phyloP scores from a whole-genome alignment of 495 filamentous ascomycete genomes.

The Apodospora peruviana region DNA sequence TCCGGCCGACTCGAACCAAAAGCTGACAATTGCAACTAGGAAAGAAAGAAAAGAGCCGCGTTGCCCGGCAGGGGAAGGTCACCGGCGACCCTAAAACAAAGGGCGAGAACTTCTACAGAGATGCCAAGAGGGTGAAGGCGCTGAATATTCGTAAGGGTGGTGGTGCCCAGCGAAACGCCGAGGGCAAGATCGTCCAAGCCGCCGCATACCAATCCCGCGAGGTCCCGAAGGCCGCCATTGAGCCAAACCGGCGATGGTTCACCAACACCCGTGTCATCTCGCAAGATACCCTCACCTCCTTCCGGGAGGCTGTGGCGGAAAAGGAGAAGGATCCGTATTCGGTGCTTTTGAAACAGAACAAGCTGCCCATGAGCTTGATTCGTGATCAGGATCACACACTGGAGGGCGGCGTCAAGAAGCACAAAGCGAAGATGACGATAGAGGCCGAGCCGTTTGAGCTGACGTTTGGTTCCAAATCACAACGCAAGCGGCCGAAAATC shows the following conservation, averaged over 20 bases:
- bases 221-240: slow-evolving; percentile 75
- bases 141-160: slow-evolving; percentile 84
- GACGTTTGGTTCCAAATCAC: slow-evolving; percentile 88
- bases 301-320: slow-evolving; percentile 89
- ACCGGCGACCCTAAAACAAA: slow-evolving; percentile 85
- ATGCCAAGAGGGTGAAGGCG: slow-evolving; percentile 80
- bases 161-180: slow-evolving; percentile 66
- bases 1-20: background rate
- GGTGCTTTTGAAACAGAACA: slow-evolving; percentile 89
- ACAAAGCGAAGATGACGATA: slow-evolving; percentile 89
- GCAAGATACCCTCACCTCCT: slow-evolving; percentile 63
- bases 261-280: slow-evolving; percentile 55
- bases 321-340: slow-evolving; percentile 84
- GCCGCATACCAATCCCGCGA: slow-evolving; percentile 75
- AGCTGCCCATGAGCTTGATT: slow-evolving; percentile 43
- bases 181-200: slow-evolving; percentile 69
- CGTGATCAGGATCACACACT: slow-evolving; percentile 38
- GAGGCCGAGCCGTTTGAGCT: slow-evolving; percentile 81
- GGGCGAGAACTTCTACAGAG: slow-evolving; percentile 60
- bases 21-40: slow-evolving; percentile 28
- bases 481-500: slow-evolving; percentile 86
- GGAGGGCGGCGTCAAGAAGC: slow-evolving; percentile 81
- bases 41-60: slow-evolving; percentile 86
- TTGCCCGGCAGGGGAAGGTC: slow-evolving; percentile 70
- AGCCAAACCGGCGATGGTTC: slow-evolving; percentile 83